A percentile compares a stretch with the other conserved stretches of the same genome.
These are phyloP conservation scores for Casuarina equisetifolia DNA, from an alignment of 306 rosid species.

Conservation along the genomic window DNA sequence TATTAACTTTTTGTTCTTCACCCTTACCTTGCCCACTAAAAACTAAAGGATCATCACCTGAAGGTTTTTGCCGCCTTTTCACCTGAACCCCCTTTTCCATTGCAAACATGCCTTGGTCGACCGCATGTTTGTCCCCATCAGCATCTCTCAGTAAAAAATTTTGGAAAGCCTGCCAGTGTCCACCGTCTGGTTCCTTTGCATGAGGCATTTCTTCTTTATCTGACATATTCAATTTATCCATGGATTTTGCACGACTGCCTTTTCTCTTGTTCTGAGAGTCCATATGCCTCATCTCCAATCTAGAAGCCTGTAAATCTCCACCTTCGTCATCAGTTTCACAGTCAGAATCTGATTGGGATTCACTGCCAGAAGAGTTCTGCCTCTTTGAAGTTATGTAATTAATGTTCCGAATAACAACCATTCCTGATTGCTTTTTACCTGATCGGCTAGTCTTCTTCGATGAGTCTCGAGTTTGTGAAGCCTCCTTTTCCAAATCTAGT, in stretches of 20 bases:
- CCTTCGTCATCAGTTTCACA: constrained; percentile 64
- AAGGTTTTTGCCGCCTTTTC: constrained; percentile 47
- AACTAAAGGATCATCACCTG: constrained; percentile 68
- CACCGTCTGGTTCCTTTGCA: constrained; percentile 63
- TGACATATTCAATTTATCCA: constrained; percentile 41
- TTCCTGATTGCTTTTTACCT: constrained; percentile 69
- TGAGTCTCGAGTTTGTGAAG: constrained; percentile 46
- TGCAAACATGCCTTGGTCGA: constrained; percentile 64
- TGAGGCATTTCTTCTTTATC: constrained; percentile 46
- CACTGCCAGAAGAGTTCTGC: constrained; percentile 62
- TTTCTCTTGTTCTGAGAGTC: constrained; percentile 51
- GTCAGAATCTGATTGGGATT: constrained; percentile 60
- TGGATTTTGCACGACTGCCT: constrained; percentile 42
- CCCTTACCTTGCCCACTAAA: constrained; percentile 46
- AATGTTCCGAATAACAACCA: constrained; percentile 84
- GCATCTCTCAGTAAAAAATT: constrained; percentile 84
- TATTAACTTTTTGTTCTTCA: constrained; percentile 50
- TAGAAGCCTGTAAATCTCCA: constrained; percentile 34
- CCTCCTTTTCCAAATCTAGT: constrained; percentile 54
- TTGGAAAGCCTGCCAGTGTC: constrained; percentile 92
- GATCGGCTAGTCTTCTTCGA: constrained; percentile 62
- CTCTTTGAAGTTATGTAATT: constrained; percentile 80
- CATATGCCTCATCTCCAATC: constrained; percentile 26
- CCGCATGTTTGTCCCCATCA: constrained; percentile 62
- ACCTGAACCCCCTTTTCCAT: constrained; percentile 42